These are phyloP conservation scores for Candida sithepensis DNA, from an alignment of 805 yeast genomes.

Conservation along the genomic window DNA sequence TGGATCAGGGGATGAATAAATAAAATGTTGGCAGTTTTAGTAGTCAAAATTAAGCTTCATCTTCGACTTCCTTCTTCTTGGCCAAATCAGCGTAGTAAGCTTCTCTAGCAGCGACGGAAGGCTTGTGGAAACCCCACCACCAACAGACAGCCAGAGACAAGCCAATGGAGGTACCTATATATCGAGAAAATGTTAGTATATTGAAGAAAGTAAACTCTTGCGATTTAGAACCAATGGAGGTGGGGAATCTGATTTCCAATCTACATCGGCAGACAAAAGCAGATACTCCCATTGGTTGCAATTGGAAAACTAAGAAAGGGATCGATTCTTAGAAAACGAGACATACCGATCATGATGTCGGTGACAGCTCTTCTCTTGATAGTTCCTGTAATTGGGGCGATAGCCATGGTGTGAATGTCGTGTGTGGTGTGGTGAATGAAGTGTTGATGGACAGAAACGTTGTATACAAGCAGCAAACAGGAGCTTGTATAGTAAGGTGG, in stretches of 20 bases:
- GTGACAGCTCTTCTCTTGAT: constrained; percentile 76
- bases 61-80: constrained; percentile 64
- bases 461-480: neutral
- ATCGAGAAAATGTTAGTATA: constrained; percentile 9
- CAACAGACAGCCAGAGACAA: constrained; percentile 61
- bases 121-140: constrained; percentile 86
- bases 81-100: constrained; percentile 78
- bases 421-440: neutral
- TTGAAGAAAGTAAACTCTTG: no score
- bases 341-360: constrained; percentile 72
- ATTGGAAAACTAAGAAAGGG: neutral
- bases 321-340: neutral
- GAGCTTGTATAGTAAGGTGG: no score
- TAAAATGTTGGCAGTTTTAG: neutral
- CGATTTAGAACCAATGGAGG: no score
- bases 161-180: constrained; percentile 28
- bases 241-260: no score
- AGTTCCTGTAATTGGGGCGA: constrained; percentile 83
- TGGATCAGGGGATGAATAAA: neutral
- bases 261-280: neutral
- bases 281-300: neutral
- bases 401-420: constrained; percentile 46
- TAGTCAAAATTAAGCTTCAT: constrained; percentile 24
- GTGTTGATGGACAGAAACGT: no score
- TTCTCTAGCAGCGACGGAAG: constrained; percentile 71